Evolutionary conservation across 164 flowering plant genomes (phyloP), one percentile per base, ranked within the genome.

Genomic region (Berberis thunbergii): DNA sequence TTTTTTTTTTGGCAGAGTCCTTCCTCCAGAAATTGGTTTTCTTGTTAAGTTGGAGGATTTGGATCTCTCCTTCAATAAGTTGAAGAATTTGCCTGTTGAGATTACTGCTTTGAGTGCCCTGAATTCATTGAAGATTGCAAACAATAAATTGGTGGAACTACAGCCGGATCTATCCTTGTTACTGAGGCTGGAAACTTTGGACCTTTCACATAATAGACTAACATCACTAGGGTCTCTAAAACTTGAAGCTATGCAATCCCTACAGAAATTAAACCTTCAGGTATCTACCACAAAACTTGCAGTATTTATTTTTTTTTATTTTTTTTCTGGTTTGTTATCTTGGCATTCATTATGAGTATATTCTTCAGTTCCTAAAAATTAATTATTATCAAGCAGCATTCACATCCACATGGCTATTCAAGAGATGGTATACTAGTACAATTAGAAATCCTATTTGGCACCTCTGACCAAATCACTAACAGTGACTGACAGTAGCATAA

Each of bases 21-120:
- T 94, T 67, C 99, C 99, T 54, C 81, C 93, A 26, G 96, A 94
- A 77, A 89, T 94, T 61, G 84, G 90, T 9, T 84, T 80, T 68
- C 84, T 94, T 60, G 72, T 43, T 60, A 87, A 76, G 40, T 78
- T 94, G 73, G 94, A 91, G 83, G 76, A 78, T 69, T 73, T 94
- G 46, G 96, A 94, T 77, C 86, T 91, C 60, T 94, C 97, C 54
- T 89, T 85, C 74, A 94, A 94, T 75, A 91, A 91, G 81, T 73
- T 94, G 69, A 87, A 83, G 80, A 78, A 61, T 61, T 78, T 94
- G 72, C 99, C 99, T 2, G 55, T 67, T 41, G 96, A 91, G 76
- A 85, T 94, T 63, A 66, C 82, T 72, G 57, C 67, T 65, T 78
- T 94, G 75, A 80, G 12, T 54, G 76, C 76, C 59, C 76, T 91